Evolutionary conservation across 1,284 basidiomycete genomes (phyloP), one percentile per base, ranked within the genome.

Genomic region (Ustilago loliicola): DNA sequence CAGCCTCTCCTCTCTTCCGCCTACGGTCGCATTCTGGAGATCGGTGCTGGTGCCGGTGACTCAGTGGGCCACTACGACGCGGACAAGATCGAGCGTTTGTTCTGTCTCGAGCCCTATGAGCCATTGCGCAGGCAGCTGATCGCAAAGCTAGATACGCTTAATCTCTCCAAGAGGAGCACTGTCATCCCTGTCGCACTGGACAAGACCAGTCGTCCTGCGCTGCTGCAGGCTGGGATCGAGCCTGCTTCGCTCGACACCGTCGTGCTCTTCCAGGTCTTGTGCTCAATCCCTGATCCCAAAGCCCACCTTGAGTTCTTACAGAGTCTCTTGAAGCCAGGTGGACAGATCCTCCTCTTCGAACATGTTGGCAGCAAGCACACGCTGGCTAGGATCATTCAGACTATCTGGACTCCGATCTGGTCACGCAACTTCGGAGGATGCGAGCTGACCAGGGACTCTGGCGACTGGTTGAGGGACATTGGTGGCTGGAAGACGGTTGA

Each of bases 201-300:
- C 3, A 51, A 60, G 23, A 27, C 51, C 3, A 52, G 51, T 15
- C 72, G 57, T 10, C 69, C 51, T 3, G 47, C 40, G 7, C 60
- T 80, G 1, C 23, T 64, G 0, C 50, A 53, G 11, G 42, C 64
- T 1, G 78, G 76, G 3, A 48, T 83, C 42, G 51, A 66, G 11
- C 57, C 72, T 4, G 73, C 50, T 27, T 62, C 61, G 29, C 54
- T 83, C 21, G 82, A 84, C 56, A 81, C 81, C n/a, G 59, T 83
- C 55, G 72, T 82, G 0, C 62, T 82, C 29, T 78, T 83, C 27
- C 81, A 83, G 36, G 81, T 83, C 2, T 60, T 83, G 23, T 83
- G 82, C 68, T 78, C 74, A 9, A 70, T 83, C 21, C 66, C 71
- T 2, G 50, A 80, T 1, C 80, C 79, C 9, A 72, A 82, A 53